Conservation (phyloP, 2,329 filamentous ascomycete genomes). For the Cladosporium sp. region DNA sequence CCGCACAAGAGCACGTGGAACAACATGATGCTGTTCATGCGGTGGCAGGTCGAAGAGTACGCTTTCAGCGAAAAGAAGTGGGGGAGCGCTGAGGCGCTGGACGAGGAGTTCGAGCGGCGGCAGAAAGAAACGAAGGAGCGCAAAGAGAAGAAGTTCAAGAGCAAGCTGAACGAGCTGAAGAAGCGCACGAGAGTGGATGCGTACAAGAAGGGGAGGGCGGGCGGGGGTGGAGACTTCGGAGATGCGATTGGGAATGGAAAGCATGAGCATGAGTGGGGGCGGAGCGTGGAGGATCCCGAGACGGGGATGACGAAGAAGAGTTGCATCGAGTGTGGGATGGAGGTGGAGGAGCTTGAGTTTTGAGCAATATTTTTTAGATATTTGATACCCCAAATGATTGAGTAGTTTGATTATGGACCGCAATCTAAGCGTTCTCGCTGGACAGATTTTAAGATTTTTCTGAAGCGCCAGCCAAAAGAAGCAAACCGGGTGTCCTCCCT, state of each 20-base stretch:
- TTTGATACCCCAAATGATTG: slow-evolving; percentile 17
- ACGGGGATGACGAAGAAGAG: slow-evolving; percentile 76
- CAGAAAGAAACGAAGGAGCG: slow-evolving; percentile 75
- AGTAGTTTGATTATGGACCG: not conserved
- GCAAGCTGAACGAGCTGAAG: slow-evolving; percentile 84
- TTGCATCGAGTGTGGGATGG: slow-evolving; percentile 63
- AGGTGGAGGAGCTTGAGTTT: slow-evolving; percentile 63
- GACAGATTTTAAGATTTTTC: not conserved
- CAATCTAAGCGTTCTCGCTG: not conserved
- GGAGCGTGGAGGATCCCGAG: slow-evolving; percentile 54
- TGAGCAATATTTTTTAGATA: slow-evolving; percentile 28
- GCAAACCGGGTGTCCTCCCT: not conserved
- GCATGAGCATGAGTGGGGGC: slow-evolving; percentile 86
- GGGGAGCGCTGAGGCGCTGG: slow-evolving; percentile 80
- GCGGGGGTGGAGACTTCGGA: slow-evolving; percentile 61
- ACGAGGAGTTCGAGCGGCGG: slow-evolving; percentile 80
- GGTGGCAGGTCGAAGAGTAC: slow-evolving; percentile 92
- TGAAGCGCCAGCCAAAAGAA: too few species aligned
- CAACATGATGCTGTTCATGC: slow-evolving; percentile 96
- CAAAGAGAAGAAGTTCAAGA: slow-evolving; percentile 89
- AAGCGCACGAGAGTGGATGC: slow-evolving; percentile 90
- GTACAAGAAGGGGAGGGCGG: slow-evolving; percentile 66
- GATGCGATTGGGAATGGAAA: slow-evolving; percentile 65
- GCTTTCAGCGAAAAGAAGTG: slow-evolving; percentile 80
- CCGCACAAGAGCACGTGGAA: slow-evolving; percentile 96